Evolutionary conservation across 1,284 basidiomycete species (phyloP).

Genomic region (Trichosporon faecale): DNA sequence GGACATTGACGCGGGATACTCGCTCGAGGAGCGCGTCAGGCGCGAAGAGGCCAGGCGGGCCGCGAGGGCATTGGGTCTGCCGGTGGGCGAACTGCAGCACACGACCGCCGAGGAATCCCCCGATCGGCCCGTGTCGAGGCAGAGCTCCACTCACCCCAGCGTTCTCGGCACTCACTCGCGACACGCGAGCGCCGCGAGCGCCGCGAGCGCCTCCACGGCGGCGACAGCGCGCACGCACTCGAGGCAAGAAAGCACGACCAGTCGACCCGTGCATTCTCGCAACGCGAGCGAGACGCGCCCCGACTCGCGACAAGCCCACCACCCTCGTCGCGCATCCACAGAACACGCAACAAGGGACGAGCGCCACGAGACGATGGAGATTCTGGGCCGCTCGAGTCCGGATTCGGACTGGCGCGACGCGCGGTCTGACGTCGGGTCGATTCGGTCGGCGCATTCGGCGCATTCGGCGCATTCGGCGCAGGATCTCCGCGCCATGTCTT

Average conservation of each 20-base stretch:
- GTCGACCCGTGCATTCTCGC: neutral
- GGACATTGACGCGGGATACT: constrained; percentile 46
- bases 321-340: too few species aligned
- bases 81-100: neutral
- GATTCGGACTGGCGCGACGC: neutral
- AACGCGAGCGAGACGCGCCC: neutral
- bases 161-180: too few species aligned
- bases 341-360: too few species aligned
- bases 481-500: neutral
- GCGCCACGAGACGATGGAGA: neutral
- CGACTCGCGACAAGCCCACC: too few species aligned
- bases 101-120: too few species aligned
- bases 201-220: too few species aligned
- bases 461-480: neutral
- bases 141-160: too few species aligned
- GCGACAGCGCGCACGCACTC: neutral
- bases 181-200: too few species aligned
- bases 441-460: too few species aligned
- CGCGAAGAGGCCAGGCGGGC: constrained; percentile 27
- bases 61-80: neutral
- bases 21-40: constrained; percentile 39
- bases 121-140: neutral
- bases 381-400: neutral
- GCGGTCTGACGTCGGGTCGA: neutral
- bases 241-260: neutral